These are phyloP conservation scores for Przewalskia tangutica DNA, from an alignment of 257 asterid species.

Conservation along the genomic window DNA sequence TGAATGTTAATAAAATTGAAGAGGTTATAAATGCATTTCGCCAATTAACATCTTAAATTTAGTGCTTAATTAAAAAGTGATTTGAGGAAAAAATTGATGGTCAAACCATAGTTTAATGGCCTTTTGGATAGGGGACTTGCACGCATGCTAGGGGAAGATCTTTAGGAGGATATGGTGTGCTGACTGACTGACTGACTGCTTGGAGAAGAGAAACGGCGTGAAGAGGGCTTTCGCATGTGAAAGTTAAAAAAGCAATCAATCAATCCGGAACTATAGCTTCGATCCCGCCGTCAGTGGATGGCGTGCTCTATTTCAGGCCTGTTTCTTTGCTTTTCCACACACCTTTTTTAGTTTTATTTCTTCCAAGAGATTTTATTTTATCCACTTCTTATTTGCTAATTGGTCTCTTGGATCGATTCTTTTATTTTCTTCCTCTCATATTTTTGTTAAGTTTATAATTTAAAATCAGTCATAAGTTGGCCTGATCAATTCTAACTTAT, in stretches of 20 bases:
- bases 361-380: neutral
- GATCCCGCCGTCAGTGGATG: neutral
- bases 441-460: no score
- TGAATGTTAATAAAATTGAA: no score
- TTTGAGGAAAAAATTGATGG: neutral
- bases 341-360: neutral
- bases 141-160: neutral
- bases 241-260: neutral
- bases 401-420: no score
- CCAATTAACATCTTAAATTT: no score
- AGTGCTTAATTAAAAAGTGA: no score
- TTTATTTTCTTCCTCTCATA: no score
- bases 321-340: neutral
- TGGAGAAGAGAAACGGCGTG: no score
- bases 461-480: no score
- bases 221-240: neutral
- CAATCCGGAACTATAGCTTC: neutral
- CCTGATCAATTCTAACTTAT: no score
- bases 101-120: neutral
- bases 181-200: neutral
- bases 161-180: neutral
- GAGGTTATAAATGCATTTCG: no score
- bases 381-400: neutral
- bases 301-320: neutral
- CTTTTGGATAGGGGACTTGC: neutral